These are phyloP conservation scores for Dendrothele bispora DNA, from an alignment of 768 basidiomycete genomes.

Conservation along the genomic window DNA sequence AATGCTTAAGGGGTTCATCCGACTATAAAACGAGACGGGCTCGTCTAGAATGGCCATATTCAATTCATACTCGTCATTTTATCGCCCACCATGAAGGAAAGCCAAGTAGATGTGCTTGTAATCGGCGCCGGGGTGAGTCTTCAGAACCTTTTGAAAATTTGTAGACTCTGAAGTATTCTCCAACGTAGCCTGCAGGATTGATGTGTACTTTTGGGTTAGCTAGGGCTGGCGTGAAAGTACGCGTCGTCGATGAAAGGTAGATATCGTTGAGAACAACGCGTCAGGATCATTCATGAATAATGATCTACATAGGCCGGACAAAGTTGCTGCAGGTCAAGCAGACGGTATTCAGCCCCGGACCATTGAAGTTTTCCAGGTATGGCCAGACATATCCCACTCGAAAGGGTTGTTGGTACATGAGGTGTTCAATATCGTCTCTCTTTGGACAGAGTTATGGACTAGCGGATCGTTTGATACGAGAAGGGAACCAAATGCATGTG, in stretches of 20 bases:
- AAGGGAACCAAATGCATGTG: slow-evolving; percentile 70
- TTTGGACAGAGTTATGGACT: slow-evolving; percentile 89
- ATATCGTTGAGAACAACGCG: slow-evolving; percentile 2
- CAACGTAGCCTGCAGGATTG: slow-evolving; percentile 54
- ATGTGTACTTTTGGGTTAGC: slow-evolving; percentile 70
- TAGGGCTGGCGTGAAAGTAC: slow-evolving; percentile 54
- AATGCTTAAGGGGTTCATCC: no score
- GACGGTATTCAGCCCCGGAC: slow-evolving; percentile 61
- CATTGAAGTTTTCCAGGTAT: slow-evolving; percentile 54
- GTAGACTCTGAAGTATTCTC: no score
- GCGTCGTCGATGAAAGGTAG: slow-evolving; percentile 62
- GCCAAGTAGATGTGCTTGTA: slow-evolving; percentile 58
- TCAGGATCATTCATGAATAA: not conserved
- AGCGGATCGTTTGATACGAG: slow-evolving; percentile 57
- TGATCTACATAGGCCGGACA: slow-evolving; percentile 36
- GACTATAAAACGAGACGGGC: no score
- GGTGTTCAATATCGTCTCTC: not conserved
- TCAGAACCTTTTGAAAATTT: no score
- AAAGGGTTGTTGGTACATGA: not conserved
- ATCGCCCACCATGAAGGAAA: slow-evolving; percentile 33
- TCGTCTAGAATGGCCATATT: no score
- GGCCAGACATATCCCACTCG: not conserved
- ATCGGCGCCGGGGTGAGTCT: slow-evolving; percentile 66
- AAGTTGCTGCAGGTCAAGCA: slow-evolving; percentile 55
- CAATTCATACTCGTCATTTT: no score